Percentiles rank a stretch among this genome's conserved stretches.
Conservation (phyloP, 2,329 filamentous ascomycete genomes). For the Alternaria alternata region DNA sequence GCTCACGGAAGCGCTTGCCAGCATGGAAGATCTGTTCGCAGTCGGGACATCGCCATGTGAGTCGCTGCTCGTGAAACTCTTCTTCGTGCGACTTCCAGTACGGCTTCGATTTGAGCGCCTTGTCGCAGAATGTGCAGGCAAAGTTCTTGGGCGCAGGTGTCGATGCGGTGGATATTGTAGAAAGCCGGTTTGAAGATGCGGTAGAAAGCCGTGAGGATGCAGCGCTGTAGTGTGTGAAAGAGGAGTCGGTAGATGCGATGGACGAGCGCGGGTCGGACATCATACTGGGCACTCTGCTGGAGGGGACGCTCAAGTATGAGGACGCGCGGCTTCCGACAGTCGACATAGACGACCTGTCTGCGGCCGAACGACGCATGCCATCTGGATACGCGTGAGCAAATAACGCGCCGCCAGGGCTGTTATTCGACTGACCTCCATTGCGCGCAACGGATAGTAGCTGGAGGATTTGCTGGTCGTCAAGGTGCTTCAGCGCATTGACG, state of each 20-base stretch:
- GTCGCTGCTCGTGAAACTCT: constrained; percentile 73
- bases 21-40: constrained; percentile 75
- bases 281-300: constrained; percentile 50
- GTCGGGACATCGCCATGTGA: constrained; percentile 72
- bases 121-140: constrained; percentile 63
- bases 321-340: constrained; percentile 48
- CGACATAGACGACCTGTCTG: constrained; percentile 49
- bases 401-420: constrained; percentile 15
- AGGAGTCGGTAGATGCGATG: constrained; percentile 50
- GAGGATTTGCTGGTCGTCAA: constrained; percentile 52
- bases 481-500: constrained; percentile 51
- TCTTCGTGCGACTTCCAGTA: constrained; percentile 76
- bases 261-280: constrained; percentile 49
- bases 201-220: constrained; percentile 49
- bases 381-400: constrained; percentile 40
- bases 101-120: constrained; percentile 72
- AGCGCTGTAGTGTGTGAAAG: constrained; percentile 49
- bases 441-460: constrained; percentile 49
- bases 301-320: constrained; percentile 49
- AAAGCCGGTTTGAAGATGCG: constrained; percentile 46
- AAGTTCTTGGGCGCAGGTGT: constrained; percentile 50
- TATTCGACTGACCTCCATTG: constrained; percentile 45
- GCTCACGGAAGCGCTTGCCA: constrained; percentile 73
- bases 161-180: constrained; percentile 45
- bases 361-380: constrained; percentile 44